A percentile compares a stretch with the other conserved stretches of the same genome.
Evolutionary conservation across 257 asterid species (phyloP).

Genomic region (Paulownia fortunei): DNA sequence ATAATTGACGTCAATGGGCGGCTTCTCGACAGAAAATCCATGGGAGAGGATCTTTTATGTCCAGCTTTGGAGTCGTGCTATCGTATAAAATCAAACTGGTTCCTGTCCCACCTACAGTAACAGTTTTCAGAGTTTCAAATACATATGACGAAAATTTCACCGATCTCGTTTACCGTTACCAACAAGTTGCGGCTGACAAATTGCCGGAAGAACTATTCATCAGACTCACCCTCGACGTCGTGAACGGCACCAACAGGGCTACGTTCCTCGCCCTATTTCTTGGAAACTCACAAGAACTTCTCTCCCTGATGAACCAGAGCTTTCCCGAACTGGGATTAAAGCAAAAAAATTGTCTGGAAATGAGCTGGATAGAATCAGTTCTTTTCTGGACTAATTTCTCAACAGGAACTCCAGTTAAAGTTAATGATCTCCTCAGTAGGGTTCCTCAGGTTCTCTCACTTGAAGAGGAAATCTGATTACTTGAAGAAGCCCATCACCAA

Average conservation of each 20-base stretch:
- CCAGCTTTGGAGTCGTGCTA: conserved; percentile 53
- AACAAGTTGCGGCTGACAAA: conserved; percentile 31
- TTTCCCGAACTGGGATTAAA: conserved; percentile 53
- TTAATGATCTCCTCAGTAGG: conserved; percentile 54
- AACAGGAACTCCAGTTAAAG: conserved; percentile 39
- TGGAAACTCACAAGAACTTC: conserved; percentile 47
- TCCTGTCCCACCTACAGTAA: conserved; percentile 37
- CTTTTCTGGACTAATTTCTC: conserved; percentile 53
- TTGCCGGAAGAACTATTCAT: conserved; percentile 46
- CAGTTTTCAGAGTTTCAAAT: conserved; percentile 42
- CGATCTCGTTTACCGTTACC: conserved; percentile 42
- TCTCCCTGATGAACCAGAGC: conserved; percentile 30
- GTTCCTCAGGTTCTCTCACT: conserved; percentile 34
- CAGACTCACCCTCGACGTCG: conserved; percentile 41
- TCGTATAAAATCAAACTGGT: conserved; percentile 53
- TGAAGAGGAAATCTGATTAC: conserved; percentile 72
- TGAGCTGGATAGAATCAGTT: conserved; percentile 63
- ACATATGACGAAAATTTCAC: conserved; percentile 39
- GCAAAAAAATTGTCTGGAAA: conserved; percentile 49
- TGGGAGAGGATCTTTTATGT: conserved; percentile 70
- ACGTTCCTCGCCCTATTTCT: conserved; percentile 49
- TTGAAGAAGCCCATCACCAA: conserved; percentile 49
- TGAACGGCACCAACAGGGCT: conserved; percentile 46
- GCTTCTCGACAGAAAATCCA: conserved; percentile 44
- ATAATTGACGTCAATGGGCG: conserved; percentile 53